Base-by-base conservation (phyloP, 1,284 basidiomycete genomes). In the Fomitopsis pinicola region DNA sequence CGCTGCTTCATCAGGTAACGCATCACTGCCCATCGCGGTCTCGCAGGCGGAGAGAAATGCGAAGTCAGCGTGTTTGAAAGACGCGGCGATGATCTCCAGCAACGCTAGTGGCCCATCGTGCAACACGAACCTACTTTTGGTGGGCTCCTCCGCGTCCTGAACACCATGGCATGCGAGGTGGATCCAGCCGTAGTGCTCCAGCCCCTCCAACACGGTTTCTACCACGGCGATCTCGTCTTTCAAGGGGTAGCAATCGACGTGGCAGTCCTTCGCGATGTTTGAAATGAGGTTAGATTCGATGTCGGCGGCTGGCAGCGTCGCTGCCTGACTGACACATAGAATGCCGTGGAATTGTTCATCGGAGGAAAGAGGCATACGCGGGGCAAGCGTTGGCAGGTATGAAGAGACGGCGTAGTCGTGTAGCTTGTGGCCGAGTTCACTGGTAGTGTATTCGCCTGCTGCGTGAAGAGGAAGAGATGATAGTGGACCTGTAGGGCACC, bases 1-100 rank as follows among this genome's bases (percentile, higher is more conserved):
- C 2, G 74, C 61, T 5, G 66, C 63, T 55, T 77, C 72, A 36
- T 74, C 69, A 1, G 69, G 58, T 52, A 69, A 52, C 14, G 60
- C 56, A 1, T 57, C 48, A 57, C 72, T 72, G 5, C 71, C 71
- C 64, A 61, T 70, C 1, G 74, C 75, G 9, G 73, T 76, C 55
- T 76, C 64, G 59, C 76, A 77, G 0, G 76, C 76, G 30, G 72
- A 72, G 14, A 77, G 71, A 59, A 74, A 75, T 2, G 69, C 73
- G 57, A 76, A 52, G n/a, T 46, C 56, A 17, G 42, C 56, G n/a
- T 6, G 28, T 14, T 35, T 17, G 28, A 5, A 46, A 3, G 56
- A 30, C 42, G 33, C 30, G 26, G 42, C 3, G 44, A 73, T 68
- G 22, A 76, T 65, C 8, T 63, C 56, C 33, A 63, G 52, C 15